Evolutionary conservation across 192 early-diverging fungal genomes (phyloP).

Genomic region (Backusella luteola): DNA sequence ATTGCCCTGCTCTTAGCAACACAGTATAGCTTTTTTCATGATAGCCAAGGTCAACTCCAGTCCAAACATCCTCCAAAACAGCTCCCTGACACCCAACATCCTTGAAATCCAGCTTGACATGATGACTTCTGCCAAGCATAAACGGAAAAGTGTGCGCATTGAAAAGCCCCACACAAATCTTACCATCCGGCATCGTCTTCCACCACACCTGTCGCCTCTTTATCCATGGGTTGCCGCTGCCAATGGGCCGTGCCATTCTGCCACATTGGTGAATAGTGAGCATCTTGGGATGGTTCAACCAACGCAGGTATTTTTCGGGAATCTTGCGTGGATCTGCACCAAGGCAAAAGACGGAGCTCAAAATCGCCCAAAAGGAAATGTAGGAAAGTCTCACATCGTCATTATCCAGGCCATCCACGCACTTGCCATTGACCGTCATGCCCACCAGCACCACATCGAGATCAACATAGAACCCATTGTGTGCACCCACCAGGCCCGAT

Average conservation of each 20-base stretch:
- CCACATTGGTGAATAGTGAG: conserved; percentile 25
- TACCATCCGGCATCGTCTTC: conserved; percentile 24
- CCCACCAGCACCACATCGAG: conserved; percentile 27
- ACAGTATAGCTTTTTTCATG: background rate
- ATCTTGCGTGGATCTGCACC: conserved; percentile 31
- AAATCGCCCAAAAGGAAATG: conserved; percentile 31
- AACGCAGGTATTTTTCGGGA: conserved; percentile 22
- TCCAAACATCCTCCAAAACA: conserved; percentile 29
- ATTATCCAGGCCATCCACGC: conserved; percentile 26
- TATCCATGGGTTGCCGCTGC: conserved; percentile 11
- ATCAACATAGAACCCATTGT: conserved; percentile 30
- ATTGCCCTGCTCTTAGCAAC: conserved; percentile 17
- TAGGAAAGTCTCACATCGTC: conserved; percentile 27
- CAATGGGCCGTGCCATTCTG: conserved; percentile 26
- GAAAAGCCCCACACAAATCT: conserved; percentile 24
- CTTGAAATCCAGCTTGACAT: conserved; percentile 6
- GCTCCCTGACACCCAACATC: conserved; percentile 19
- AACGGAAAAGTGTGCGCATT: conserved; percentile 22
- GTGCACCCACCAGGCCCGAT: conserved; percentile 8
- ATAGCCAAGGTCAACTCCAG: conserved; percentile 1
- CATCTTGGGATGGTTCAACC: conserved; percentile 28
- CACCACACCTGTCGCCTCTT: conserved; percentile 33
- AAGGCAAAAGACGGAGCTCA: conserved; percentile 31
- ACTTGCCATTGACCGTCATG: conserved; percentile 29
- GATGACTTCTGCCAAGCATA: conserved; percentile 11